These are phyloP conservation scores for Asterionellopsis glacialis DNA, from an alignment of 108 stramenopile genomes.

Conservation along the genomic window DNA sequence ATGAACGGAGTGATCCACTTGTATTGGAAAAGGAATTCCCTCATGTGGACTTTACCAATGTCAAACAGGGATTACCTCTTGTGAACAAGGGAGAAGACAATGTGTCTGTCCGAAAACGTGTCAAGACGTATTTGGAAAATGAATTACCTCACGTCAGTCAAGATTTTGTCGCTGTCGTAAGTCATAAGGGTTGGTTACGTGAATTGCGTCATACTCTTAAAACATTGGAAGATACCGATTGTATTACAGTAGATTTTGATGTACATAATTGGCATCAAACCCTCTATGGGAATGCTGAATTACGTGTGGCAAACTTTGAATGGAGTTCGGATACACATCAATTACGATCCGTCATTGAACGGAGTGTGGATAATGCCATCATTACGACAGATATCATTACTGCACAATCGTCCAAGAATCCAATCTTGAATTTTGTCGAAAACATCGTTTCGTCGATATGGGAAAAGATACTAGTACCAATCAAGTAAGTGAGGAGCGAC, in stretches of 20 bases:
- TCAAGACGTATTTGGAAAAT: background rate
- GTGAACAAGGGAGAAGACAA: constrained; percentile 5
- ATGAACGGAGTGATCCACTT: background rate
- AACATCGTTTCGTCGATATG: no score
- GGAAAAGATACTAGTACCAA: no score
- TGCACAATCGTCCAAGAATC: no score
- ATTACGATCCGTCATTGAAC: background rate
- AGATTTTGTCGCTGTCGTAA: background rate
- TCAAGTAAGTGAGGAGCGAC: no score
- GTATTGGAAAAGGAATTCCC: constrained; percentile 5
- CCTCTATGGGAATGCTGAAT: constrained; percentile 7
- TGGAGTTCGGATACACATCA: background rate
- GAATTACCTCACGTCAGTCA: background rate
- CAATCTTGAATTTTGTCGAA: no score
- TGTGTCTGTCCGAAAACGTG: background rate
- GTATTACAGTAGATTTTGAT: constrained; percentile 1
- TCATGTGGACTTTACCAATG: constrained; percentile 7
- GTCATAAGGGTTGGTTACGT: constrained; percentile 10
- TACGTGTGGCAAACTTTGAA: constrained; percentile 4
- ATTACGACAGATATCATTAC: background rate
- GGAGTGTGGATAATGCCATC: background rate
- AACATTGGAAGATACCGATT: background rate
- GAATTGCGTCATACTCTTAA: constrained; percentile 3
- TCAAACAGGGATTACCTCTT: background rate
- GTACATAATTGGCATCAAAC: constrained; percentile 5